These are phyloP conservation scores for Diplodia seriata DNA, from an alignment of 2,329 filamentous ascomycete species.

Conservation along the genomic window DNA sequence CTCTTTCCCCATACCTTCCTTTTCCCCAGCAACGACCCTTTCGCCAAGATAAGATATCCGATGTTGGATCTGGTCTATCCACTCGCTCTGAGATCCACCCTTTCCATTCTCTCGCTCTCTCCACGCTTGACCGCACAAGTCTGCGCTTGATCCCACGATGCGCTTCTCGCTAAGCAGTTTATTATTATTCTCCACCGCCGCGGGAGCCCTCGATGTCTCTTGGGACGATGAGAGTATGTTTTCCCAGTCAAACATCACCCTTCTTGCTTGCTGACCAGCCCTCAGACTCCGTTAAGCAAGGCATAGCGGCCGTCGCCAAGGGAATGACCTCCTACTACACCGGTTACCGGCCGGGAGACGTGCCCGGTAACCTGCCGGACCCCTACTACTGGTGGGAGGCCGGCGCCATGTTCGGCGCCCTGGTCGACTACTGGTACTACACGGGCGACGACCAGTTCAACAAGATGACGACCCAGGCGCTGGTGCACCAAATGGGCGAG, in stretches of 20 bases:
- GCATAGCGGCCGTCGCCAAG: slow-evolving; percentile 21
- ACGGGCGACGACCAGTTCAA: slow-evolving; percentile 51
- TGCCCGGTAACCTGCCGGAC: slow-evolving; percentile 57
- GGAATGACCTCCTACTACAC: slow-evolving; percentile 32
- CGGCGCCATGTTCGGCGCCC: slow-evolving; percentile 49
- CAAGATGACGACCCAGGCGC: slow-evolving; percentile 55
- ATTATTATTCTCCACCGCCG: neutral
- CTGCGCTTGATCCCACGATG: slow-evolving; percentile 15
- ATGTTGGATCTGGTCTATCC: neutral
- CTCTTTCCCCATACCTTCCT: slow-evolving; percentile 4
- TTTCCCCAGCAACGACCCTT: neutral
- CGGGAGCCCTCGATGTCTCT: slow-evolving; percentile 6
- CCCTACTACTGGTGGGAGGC: slow-evolving; percentile 55
- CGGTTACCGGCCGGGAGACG: slow-evolving; percentile 29
- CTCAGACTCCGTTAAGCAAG: slow-evolving; percentile 25
- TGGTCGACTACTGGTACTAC: slow-evolving; percentile 54
- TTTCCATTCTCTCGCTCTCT: neutral
- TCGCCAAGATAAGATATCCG: slow-evolving; percentile 2
- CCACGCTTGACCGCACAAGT: slow-evolving; percentile 1
- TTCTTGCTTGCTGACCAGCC: neutral
- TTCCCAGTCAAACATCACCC: neutral
- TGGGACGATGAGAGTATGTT: slow-evolving; percentile 22
- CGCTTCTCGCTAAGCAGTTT: slow-evolving; percentile 5
- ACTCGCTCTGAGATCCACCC: slow-evolving; percentile 7
- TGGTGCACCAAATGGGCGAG: slow-evolving; percentile 76